Evolutionary conservation across 176 grass and related monocot genomes (phyloP).

Genomic region (Carex myosuroides): DNA sequence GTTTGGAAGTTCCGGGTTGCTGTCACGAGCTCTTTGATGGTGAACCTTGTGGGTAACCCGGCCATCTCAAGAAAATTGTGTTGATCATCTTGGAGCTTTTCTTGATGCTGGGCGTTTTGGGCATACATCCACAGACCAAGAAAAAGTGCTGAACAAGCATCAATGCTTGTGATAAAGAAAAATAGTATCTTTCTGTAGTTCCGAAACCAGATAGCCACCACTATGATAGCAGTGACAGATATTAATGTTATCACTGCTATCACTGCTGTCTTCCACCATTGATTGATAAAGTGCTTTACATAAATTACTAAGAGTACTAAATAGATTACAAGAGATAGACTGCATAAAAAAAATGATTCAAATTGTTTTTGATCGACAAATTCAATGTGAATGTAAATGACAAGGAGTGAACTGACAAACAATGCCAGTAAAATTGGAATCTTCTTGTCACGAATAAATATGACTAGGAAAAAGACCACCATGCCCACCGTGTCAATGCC

Average conservation of each 20-base stretch:
- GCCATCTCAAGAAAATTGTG: not conserved
- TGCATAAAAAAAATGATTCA: not conserved
- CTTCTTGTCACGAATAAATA: not conserved
- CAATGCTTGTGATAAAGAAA: not conserved
- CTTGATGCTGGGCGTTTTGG: not conserved
- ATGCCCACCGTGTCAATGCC: not conserved
- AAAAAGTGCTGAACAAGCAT: not conserved
- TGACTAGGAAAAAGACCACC: not conserved
- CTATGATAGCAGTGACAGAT: not conserved
- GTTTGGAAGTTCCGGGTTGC: conserved; percentile 29
- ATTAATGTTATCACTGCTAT: not conserved
- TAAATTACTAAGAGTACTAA: not conserved
- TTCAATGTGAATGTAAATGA: not conserved
- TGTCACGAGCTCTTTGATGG: not conserved
- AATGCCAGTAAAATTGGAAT: not conserved
- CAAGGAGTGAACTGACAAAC: not conserved
- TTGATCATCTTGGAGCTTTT: not conserved
- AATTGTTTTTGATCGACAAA: not conserved
- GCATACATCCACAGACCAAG: conserved; percentile 1
- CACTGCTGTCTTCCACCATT: not conserved
- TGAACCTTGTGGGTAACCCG: not conserved
- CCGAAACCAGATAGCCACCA: not conserved
- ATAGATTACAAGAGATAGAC: not conserved
- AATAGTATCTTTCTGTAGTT: not conserved
- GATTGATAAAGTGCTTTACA: not conserved